Conservation (phyloP, 495 filamentous ascomycete species). For the Penicillium longicatenatum region DNA sequence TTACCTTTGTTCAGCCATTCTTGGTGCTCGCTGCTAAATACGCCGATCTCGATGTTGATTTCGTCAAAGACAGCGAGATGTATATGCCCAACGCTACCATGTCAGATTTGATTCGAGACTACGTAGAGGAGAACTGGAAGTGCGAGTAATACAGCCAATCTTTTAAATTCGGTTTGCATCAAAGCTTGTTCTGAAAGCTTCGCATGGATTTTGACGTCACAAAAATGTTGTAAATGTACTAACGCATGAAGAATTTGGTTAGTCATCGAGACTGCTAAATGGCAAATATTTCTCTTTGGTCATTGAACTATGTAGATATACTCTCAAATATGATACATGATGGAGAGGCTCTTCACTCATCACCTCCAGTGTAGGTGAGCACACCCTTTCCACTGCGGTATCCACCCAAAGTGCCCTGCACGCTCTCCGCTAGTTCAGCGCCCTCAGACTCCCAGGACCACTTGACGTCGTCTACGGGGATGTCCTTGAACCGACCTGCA, state of each 20-base stretch:
- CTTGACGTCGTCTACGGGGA: constrained; percentile 71
- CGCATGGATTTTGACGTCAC: neutral
- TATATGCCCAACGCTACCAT: constrained; percentile 70
- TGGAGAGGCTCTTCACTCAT: constrained; percentile 22
- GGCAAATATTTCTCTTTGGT: neutral
- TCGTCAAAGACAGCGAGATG: constrained; percentile 54
- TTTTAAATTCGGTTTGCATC: neutral
- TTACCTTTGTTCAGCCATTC: constrained; percentile 86
- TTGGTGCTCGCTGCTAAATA: constrained; percentile 72
- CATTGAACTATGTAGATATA: neutral
- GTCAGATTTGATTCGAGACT: constrained; percentile 71
- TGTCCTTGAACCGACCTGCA: constrained; percentile 76
- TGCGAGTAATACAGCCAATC: constrained; percentile 25
- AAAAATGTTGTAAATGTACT: neutral
- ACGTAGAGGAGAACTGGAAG: constrained; percentile 80
- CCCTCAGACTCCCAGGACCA: constrained; percentile 82
- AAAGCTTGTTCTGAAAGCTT: neutral
- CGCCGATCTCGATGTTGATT: constrained; percentile 59
- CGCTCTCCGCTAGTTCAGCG: constrained; percentile 59
- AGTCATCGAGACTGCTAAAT: neutral
- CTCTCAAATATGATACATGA: constrained; percentile 16
- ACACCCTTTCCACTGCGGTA: constrained; percentile 86
- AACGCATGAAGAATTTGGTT: neutral
- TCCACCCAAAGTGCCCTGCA: constrained; percentile 76
- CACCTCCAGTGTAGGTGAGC: constrained; percentile 69